phyloP scores from a whole-genome alignment of 192 early-diverging fungal genomes.

The Gigaspora rosea region DNA sequence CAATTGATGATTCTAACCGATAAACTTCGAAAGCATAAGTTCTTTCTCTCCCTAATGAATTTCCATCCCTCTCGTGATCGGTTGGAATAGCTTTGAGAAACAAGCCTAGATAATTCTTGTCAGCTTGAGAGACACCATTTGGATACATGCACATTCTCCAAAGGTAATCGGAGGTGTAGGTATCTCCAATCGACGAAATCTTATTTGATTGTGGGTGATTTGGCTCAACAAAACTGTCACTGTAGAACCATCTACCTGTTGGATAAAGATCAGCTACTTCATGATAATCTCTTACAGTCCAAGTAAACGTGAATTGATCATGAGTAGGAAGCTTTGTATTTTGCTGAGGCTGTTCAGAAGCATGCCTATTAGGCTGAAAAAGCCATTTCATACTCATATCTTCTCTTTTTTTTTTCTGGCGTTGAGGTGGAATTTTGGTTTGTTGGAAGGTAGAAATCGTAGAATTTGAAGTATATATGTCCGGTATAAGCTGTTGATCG shows the following conservation, averaged over 20 bases:
- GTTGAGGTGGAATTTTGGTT: constrained; percentile 13
- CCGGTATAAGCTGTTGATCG: too few relatives aligned
- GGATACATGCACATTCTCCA: constrained; percentile 23
- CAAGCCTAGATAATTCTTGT: constrained; percentile 15
- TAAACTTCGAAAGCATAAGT: constrained; percentile 21
- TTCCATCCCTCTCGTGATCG: constrained; percentile 19
- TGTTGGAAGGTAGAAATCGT: not conserved
- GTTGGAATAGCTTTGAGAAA: constrained; percentile 22
- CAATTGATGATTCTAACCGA: constrained; percentile 11
- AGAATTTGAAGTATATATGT: too few relatives aligned
- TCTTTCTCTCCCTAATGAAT: constrained; percentile 13
- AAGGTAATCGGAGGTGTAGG: constrained; percentile 3
- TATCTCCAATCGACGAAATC: not conserved
- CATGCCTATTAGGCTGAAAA: constrained; percentile 9
- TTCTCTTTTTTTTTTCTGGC: not conserved
- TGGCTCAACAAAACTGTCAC: constrained; percentile 16
- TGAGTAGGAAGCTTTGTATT: constrained; percentile 2
- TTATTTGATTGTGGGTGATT: not conserved
- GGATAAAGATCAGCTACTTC: constrained; percentile 20
- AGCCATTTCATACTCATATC: constrained; percentile 17
- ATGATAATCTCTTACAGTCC: constrained; percentile 14
- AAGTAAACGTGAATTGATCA: constrained; percentile 25
- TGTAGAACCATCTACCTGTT: constrained; percentile 23
- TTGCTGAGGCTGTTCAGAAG: constrained; percentile 3
- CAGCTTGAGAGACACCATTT: constrained; percentile 11